A percentile compares a stretch with the other conserved stretches of the same genome.
Conservation (phyloP, 2,329 filamentous ascomycete genomes). For the Alternaria sp. region DNA sequence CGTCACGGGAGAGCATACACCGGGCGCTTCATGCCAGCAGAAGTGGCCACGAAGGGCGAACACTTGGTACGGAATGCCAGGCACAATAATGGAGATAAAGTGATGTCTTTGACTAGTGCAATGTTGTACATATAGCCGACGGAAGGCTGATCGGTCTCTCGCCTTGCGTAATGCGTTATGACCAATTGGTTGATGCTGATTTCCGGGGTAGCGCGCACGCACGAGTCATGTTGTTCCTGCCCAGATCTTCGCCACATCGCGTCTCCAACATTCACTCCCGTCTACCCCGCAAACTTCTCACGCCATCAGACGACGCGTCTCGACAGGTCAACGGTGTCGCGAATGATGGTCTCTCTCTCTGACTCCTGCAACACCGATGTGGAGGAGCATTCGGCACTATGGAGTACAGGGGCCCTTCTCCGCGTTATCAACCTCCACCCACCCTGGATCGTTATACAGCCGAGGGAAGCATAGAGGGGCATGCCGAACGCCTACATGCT, state of each 20-base stretch:
- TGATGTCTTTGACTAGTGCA: neutral
- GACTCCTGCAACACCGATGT: too few species aligned
- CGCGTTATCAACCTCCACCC: neutral
- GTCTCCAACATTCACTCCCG: neutral
- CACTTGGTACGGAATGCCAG: neutral
- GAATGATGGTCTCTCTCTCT: neutral
- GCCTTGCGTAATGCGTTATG: neutral
- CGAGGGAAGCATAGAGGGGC: neutral
- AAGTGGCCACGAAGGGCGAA: accelerated
- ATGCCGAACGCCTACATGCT: neutral
- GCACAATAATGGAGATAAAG: neutral
- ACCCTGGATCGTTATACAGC: neutral
- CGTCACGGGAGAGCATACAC: neutral
- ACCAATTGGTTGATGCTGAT: neutral
- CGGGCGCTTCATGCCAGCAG: neutral
- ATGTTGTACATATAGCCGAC: neutral
- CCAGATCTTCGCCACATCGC: neutral
- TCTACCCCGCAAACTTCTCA: neutral
- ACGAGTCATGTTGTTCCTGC: neutral
- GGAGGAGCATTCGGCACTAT: neutral
- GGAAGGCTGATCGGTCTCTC: neutral
- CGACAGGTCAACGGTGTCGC: neutral
- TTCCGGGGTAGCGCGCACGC: neutral
- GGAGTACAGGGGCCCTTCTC: neutral
- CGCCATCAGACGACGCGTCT: neutral